phyloP scores from a whole-genome alignment of 1,284 basidiomycete species.

The Chondrostereum purpureum region DNA sequence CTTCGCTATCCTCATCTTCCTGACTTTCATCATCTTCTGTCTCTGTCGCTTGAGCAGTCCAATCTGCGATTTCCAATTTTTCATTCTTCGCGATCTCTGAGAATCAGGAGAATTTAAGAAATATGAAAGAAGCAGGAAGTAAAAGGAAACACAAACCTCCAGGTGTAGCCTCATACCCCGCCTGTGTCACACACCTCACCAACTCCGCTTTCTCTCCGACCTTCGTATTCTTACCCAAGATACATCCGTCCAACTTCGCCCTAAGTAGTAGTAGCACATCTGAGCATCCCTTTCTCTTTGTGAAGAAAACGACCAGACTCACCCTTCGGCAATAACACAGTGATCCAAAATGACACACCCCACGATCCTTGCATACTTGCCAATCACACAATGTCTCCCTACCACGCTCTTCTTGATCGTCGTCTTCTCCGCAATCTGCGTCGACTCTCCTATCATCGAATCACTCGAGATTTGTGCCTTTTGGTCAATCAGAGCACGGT shows the following conservation, averaged over 20 bases:
- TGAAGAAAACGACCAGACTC: conserved; percentile 20
- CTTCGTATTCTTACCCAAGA: conserved; percentile 78
- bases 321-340: conserved; percentile 85
- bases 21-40: conserved; percentile 24
- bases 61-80: conserved; percentile 57
- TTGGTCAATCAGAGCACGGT: conserved; percentile 61
- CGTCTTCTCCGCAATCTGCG: conserved; percentile 77
- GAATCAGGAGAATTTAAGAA: conserved; percentile 3
- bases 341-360: conserved; percentile 91
- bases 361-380: conserved; percentile 78
- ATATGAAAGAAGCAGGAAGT: too few relatives aligned
- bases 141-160: conserved; percentile 46
- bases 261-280: conserved; percentile 31
- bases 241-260: conserved; percentile 84
- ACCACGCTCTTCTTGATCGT: conserved; percentile 86
- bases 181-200: conserved; percentile 81
- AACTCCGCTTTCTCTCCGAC: conserved; percentile 79
- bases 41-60: conserved; percentile 38
- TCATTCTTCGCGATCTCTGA: conserved; percentile 56
- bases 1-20: conserved; percentile 16
- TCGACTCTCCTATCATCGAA: conserved; percentile 76
- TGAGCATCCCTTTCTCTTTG: conserved; percentile 3
- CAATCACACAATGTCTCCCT: conserved; percentile 85
- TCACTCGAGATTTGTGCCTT: conserved; percentile 85
- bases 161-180: conserved; percentile 75